phyloP scores from a whole-genome alignment of 805 yeast species.

The Metschnikowia gelsemii region DNA sequence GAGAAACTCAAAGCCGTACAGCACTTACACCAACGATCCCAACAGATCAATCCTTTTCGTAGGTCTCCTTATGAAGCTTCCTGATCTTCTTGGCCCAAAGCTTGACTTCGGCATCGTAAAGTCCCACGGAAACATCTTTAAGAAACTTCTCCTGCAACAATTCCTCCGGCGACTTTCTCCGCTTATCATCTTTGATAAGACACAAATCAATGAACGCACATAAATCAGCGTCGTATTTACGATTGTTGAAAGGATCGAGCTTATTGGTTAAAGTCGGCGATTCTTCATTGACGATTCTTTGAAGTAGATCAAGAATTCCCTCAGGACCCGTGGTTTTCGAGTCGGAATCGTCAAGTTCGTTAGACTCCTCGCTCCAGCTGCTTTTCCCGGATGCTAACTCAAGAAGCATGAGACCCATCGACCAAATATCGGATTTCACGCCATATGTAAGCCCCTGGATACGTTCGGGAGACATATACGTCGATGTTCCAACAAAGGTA shows the following conservation, averaged over 20 bases:
- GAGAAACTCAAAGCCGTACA: too few species aligned
- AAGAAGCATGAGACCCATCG: slow-evolving; percentile 84
- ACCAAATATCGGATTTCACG: slow-evolving; percentile 97
- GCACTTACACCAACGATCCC: too few species aligned
- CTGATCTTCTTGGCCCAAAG: slow-evolving; percentile 43
- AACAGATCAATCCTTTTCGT: slow-evolving; percentile 11
- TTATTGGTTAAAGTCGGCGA: slow-evolving; percentile 64
- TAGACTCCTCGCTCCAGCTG: slow-evolving; percentile 58
- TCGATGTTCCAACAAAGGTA: slow-evolving; percentile 96
- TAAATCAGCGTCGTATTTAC: slow-evolving; percentile 45
- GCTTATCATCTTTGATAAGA: slow-evolving; percentile 62
- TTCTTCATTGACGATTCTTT: slow-evolving; percentile 88
- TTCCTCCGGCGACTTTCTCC: slow-evolving; percentile 73
- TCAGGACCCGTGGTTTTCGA: slow-evolving; percentile 52
- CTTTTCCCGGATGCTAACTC: slow-evolving; percentile 85
- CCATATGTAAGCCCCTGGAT: slow-evolving; percentile 93
- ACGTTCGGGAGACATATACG: slow-evolving; percentile 95
- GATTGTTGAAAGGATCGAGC: slow-evolving; percentile 28
- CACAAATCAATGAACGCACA: slow-evolving; percentile 74
- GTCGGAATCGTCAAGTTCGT: slow-evolving; percentile 17
- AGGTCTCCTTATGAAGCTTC: slow-evolving; percentile 30
- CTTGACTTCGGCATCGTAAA: slow-evolving; percentile 37
- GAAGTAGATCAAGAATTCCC: slow-evolving; percentile 86
- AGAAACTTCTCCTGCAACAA: slow-evolving; percentile 46
- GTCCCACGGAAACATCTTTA: slow-evolving; percentile 30